Conservation (phyloP, 305 asterid genomes). For the Nicotiana rustica region DNA sequence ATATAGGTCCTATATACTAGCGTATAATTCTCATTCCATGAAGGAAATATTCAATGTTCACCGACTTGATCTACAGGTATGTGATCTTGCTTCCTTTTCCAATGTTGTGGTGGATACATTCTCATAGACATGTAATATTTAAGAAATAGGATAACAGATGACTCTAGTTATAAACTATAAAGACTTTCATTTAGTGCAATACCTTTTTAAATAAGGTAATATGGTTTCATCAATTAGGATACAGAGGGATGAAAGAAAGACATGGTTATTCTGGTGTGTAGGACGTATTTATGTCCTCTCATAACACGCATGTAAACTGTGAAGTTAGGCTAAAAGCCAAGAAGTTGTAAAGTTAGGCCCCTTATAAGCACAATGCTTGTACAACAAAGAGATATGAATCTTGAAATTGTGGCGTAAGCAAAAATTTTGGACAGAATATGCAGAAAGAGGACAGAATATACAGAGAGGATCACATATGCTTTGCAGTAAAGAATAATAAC, state of each 20-base stretch:
- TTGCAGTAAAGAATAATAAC: not conserved
- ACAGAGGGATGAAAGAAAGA: not conserved
- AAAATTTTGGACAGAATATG: not conserved
- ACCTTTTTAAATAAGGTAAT: not conserved
- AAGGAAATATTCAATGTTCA: slow-evolving; percentile 92
- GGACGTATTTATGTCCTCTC: not conserved
- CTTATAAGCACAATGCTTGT: not conserved
- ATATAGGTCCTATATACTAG: slow-evolving; percentile 80
- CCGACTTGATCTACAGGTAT: slow-evolving; percentile 85
- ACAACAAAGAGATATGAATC: not conserved
- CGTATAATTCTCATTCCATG: slow-evolving; percentile 93
- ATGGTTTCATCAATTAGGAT: not conserved
- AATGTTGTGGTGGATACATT: not conserved
- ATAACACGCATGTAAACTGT: not conserved
- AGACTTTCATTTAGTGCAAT: not conserved
- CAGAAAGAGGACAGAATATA: not conserved
- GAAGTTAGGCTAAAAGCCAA: not conserved
- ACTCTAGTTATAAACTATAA: not conserved
- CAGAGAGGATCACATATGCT: not conserved
- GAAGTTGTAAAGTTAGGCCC: not conserved
- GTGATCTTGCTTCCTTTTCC: not conserved
- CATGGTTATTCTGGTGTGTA: not conserved
- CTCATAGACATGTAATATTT: not conserved
- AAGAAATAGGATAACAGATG: slow-evolving; percentile 6
- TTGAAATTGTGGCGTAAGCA: not conserved